These are phyloP conservation scores for Citrus medica DNA, from an alignment of 345 rosid species.

Conservation along the genomic window DNA sequence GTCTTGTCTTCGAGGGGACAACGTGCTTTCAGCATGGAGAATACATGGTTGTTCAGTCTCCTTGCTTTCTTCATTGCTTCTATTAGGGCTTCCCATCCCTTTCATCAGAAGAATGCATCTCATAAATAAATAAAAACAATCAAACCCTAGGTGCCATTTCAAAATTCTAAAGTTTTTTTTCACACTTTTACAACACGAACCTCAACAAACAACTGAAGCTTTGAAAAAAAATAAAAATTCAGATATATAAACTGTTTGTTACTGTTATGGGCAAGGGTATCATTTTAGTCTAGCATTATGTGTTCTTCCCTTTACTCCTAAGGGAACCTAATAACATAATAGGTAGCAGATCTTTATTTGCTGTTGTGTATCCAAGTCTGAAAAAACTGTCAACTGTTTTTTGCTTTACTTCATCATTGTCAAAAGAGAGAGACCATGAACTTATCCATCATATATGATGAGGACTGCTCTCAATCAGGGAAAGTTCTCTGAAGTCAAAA, in stretches of 20 bases:
- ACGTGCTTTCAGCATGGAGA: conserved; percentile 96
- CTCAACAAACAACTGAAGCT: background rate
- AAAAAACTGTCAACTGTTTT: background rate
- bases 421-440: background rate
- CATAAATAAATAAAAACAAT: background rate
- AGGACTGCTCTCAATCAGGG: background rate
- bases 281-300: too few species aligned
- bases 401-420: background rate
- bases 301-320: background rate
- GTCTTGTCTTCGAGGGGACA: conserved; percentile 96
- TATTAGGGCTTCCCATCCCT: conserved; percentile 91
- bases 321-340: background rate
- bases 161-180: background rate
- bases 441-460: background rate
- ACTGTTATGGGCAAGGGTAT: background rate
- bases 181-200: background rate
- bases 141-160: background rate
- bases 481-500: background rate
- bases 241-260: background rate
- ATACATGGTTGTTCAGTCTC: conserved; percentile 92
- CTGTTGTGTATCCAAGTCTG: background rate
- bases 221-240: background rate
- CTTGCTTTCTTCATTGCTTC: conserved; percentile 99
- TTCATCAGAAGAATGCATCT: background rate
- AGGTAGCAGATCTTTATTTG: background rate